phyloP scores from a whole-genome alignment of 169 alveolate genomes.

The Cryptosporidium muris region DNA sequence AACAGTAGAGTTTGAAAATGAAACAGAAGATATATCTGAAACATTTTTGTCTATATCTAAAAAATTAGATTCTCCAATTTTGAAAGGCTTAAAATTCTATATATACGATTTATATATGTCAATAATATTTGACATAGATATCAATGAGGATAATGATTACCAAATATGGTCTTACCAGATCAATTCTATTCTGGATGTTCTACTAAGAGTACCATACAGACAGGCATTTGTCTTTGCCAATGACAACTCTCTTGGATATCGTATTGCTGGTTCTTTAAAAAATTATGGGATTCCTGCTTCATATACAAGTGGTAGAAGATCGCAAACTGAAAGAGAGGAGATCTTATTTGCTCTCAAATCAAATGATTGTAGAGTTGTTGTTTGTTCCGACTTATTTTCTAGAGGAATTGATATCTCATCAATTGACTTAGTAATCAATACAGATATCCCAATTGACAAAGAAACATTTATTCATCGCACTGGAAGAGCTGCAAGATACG shows the following conservation, averaged over 20 bases:
- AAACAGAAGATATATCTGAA: neutral
- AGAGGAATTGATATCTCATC: constrained; percentile 88
- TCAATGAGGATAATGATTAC: constrained; percentile 25
- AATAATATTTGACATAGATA: neutral
- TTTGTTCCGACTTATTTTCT: constrained; percentile 90
- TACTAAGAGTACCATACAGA: constrained; percentile 63
- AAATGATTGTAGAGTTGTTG: constrained; percentile 77
- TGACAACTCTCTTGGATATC: constrained; percentile 72
- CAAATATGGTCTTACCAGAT: constrained; percentile 24
- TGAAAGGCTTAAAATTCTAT: constrained; percentile 19
- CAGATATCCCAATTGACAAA: constrained; percentile 85
- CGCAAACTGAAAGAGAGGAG: constrained; percentile 74
- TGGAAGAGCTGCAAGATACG: constrained; percentile 88
- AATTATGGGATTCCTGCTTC: constrained; percentile 46
- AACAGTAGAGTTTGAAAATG: constrained; percentile 1
- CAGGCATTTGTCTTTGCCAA: constrained; percentile 76
- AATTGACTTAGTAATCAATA: constrained; percentile 87
- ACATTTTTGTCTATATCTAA: neutral
- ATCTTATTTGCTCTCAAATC: constrained; percentile 44
- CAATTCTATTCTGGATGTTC: constrained; percentile 41
- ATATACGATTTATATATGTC: constrained; percentile 12
- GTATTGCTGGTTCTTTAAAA: constrained; percentile 55
- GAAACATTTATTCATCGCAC: constrained; percentile 89
- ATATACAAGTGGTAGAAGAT: constrained; percentile 73
- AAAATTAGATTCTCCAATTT: constrained; percentile 23